Evolutionary conservation across 2,329 filamentous ascomycete genomes (phyloP).

Genomic region (Taxawa tesnikishii): DNA sequence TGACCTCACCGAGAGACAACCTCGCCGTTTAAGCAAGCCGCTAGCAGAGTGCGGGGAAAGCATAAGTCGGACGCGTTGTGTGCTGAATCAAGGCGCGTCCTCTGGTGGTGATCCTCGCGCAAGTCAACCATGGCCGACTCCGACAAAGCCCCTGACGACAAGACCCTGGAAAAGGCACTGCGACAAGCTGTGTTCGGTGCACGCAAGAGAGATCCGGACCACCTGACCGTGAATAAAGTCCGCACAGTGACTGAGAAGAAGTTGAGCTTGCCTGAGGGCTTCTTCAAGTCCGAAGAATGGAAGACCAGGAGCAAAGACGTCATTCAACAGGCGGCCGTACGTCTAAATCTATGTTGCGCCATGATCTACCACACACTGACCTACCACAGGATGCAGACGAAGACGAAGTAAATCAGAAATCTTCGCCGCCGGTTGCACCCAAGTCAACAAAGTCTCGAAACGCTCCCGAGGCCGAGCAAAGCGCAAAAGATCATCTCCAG

Average conservation of each 20-base stretch:
- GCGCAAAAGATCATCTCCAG: not conserved
- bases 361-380: no score
- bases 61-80: no score
- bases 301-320: conserved; percentile 41
- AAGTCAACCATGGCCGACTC: not conserved
- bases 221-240: conserved; percentile 46
- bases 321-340: conserved; percentile 38
- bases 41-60: no score
- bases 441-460: conserved; percentile 1
- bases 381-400: no score
- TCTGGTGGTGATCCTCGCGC: no score
- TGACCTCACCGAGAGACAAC: no score
- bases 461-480: not conserved
- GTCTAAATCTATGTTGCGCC: no score
- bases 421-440: conserved; percentile 3
- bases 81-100: no score
- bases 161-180: conserved; percentile 25
- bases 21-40: no score
- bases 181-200: conserved; percentile 27
- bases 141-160: conserved; percentile 20
- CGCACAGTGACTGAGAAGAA: conserved; percentile 39
- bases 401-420: no score
- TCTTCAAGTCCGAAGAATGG: conserved; percentile 45
- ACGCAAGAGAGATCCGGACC: conserved; percentile 32
- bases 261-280: conserved; percentile 39